phyloP scores from a whole-genome alignment of 495 filamentous ascomycete species.

The Penicillium angulare region DNA sequence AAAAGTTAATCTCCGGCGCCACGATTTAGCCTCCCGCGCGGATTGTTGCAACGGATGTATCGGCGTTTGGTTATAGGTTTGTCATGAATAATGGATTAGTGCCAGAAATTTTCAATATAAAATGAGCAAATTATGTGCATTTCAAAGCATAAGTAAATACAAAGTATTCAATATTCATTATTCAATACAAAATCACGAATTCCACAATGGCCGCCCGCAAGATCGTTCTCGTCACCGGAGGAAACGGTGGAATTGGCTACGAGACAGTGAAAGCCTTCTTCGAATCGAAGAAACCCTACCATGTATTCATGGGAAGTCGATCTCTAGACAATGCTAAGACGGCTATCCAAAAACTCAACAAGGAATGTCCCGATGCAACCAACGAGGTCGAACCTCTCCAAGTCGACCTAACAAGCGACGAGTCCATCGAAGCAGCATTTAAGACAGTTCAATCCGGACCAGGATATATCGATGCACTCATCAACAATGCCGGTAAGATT shows the following conservation, averaged over 20 bases:
- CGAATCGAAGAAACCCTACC: conserved; percentile 7
- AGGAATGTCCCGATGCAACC: conserved; percentile 4
- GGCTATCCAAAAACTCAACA: conserved; percentile 6
- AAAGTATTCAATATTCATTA: not conserved
- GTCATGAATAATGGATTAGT: too few relatives aligned
- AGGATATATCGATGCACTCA: conserved; percentile 39
- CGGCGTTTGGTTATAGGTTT: conserved; percentile 15
- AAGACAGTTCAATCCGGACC: conserved; percentile 24
- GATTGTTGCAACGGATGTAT: conserved; percentile 4
- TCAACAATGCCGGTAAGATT: conserved; percentile 39
- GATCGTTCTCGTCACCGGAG: conserved; percentile 11
- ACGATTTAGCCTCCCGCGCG: not conserved
- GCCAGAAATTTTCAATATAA: too few relatives aligned
- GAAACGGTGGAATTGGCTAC: conserved; percentile 15
- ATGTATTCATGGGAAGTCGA: conserved; percentile 11
- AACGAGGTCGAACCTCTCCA: conserved; percentile 15
- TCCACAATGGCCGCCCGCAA: conserved; percentile 7
- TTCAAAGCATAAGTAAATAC: not conserved
- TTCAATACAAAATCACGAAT: not conserved
- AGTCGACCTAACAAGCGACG: conserved; percentile 35
- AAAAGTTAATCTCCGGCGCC: conserved; percentile 2
- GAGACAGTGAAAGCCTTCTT: conserved; percentile 15
- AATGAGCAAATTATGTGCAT: not conserved
- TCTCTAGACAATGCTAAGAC: conserved; percentile 6
- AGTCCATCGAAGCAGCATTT: conserved; percentile 33